Evolutionary conservation across 306 rosid genomes (phyloP).

Genomic region (apple (Malus domestica)): ASM211411v1 NC_041805.1:1875501-1876000

Average conservation of each 20-base stretch:
- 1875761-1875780: neutral
- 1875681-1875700: neutral
- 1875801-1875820: neutral
- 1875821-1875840: neutral
- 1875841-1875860: neutral
- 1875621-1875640: neutral
- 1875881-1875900: neutral
- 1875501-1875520: neutral
- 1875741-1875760: neutral
- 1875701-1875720: neutral
- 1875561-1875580: neutral
- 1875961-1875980: constrained; percentile 7
- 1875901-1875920: neutral
- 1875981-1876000: constrained; percentile 7
- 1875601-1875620: too few species aligned
- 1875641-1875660: neutral
- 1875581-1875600: constrained; percentile 5
- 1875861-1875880: neutral
- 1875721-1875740: neutral
- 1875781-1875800: neutral
- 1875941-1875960: constrained; percentile 16
- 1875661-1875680: constrained; percentile 1
- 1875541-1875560: constrained; percentile 5
- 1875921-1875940: constrained; percentile 1
- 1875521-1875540: neutral